These are phyloP conservation scores for Fusarium sp. DNA, from an alignment of 2,329 filamentous ascomycete species.

Conservation along the genomic window DNA sequence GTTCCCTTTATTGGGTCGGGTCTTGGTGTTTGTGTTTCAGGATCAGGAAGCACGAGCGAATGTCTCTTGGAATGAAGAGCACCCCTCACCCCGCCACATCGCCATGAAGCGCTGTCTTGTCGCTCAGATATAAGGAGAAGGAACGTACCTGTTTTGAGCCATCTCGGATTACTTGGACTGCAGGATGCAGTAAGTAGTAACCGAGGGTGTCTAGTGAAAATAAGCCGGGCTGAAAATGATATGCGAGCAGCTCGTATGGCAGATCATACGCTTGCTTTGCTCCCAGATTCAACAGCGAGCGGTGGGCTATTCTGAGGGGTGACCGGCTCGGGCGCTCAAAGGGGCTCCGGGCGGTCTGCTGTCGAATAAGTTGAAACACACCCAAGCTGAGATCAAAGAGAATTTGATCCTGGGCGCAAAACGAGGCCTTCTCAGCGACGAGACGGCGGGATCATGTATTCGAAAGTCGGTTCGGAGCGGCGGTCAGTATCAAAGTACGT, in stretches of 20 bases:
- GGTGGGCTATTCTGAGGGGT: conserved; percentile 24
- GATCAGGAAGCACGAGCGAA: conserved; percentile 3
- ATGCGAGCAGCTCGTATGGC: conserved; percentile 11
- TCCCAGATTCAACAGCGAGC: conserved; percentile 27
- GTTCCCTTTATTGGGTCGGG: background rate
- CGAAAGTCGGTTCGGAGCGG: conserved; percentile 33
- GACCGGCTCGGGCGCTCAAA: conserved; percentile 34
- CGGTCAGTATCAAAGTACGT: conserved; percentile 35
- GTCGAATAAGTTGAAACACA: conserved; percentile 9
- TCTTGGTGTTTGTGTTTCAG: background rate
- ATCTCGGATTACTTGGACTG: conserved; percentile 41
- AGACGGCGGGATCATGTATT: conserved; percentile 41
- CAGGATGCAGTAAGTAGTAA: conserved; percentile 19
- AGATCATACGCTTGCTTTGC: conserved; percentile 22
- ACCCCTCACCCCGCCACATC: conserved; percentile 33
- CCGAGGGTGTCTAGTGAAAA: conserved; percentile 14
- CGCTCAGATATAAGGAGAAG: conserved; percentile 8
- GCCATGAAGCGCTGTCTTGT: conserved; percentile 16
- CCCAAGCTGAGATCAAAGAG: conserved; percentile 24
- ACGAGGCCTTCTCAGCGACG: conserved; percentile 35
- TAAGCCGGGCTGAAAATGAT: conserved; percentile 17
- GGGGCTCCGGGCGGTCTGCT: conserved; percentile 33
- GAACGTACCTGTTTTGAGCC: conserved; percentile 51
- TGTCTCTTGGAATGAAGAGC: conserved; percentile 1
- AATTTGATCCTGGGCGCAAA: conserved; percentile 33